These are phyloP conservation scores for Hyaloscypha hepaticicola DNA, from an alignment of 495 filamentous ascomycete genomes.

Conservation along the genomic window DNA sequence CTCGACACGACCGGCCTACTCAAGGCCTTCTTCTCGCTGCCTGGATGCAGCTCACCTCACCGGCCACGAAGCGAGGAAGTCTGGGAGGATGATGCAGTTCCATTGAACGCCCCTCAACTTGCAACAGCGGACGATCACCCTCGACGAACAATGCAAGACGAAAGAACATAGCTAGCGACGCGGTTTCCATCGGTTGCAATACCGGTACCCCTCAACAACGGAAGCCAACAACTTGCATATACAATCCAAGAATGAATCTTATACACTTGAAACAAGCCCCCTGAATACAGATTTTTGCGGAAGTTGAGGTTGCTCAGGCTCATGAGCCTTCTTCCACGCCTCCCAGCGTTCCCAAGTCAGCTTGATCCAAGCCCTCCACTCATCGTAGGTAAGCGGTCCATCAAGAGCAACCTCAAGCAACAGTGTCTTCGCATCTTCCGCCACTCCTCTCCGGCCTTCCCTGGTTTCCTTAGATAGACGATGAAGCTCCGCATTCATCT, in stretches of 20 bases:
- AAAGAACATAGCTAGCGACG: background rate
- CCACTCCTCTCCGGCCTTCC: background rate
- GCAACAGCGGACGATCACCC: background rate
- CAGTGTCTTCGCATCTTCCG: conserved; percentile 6
- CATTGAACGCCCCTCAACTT: background rate
- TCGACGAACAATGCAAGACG: background rate
- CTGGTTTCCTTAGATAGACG: background rate
- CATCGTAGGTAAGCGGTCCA: conserved; percentile 18
- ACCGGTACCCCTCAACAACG: background rate
- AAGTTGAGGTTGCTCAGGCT: background rate
- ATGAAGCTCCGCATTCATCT: background rate
- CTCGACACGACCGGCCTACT: background rate
- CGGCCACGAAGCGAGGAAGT: background rate
- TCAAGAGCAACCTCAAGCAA: conserved; percentile 19
- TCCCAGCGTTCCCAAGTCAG: background rate
- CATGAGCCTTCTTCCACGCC: no score
- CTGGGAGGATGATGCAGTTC: background rate
- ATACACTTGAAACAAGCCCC: conserved; percentile 4
- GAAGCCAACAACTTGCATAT: background rate
- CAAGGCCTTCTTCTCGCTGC: background rate
- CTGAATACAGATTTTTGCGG: conserved; percentile 2
- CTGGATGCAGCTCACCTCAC: background rate
- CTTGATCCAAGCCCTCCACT: conserved; percentile 14
- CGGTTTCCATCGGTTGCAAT: background rate
- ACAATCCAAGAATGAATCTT: background rate